Conservation (phyloP, 2,329 filamentous ascomycete genomes). For the Aspergillus sojae region DNA sequence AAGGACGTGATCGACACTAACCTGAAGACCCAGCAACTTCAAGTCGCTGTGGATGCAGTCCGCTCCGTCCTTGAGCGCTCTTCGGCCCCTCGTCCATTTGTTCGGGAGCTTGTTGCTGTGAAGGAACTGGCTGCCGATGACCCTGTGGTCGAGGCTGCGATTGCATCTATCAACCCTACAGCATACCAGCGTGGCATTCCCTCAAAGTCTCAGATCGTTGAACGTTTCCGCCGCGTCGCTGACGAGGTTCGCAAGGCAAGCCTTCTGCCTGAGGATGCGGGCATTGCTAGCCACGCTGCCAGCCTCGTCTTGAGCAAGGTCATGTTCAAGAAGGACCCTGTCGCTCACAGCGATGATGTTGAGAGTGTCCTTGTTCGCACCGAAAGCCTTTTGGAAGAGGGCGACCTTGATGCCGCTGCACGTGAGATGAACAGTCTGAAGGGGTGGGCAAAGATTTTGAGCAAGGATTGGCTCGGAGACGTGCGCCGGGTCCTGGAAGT, state of each 20-base stretch:
- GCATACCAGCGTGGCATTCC: conserved; percentile 93
- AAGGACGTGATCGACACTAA: conserved; percentile 88
- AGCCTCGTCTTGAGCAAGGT: conserved; percentile 89
- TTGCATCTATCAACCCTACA: conserved; percentile 90
- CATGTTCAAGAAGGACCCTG: conserved; percentile 90
- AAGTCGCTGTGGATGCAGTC: conserved; percentile 93
- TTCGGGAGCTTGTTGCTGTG: conserved; percentile 88
- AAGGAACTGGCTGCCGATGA: conserved; percentile 88
- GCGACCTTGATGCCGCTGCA: conserved; percentile 85
- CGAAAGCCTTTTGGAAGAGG: conserved; percentile 88
- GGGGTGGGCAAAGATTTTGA: conserved; percentile 94
- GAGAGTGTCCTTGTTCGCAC: conserved; percentile 90
- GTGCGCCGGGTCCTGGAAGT: conserved; percentile 92
- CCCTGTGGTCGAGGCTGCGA: conserved; percentile 85
- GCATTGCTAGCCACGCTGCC: conserved; percentile 90
- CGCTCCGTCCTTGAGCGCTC: conserved; percentile 78
- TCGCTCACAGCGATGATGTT: conserved; percentile 83
- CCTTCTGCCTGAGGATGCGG: conserved; percentile 88
- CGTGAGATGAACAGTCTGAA: conserved; percentile 91
- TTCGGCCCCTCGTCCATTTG: conserved; percentile 77
- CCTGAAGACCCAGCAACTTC: conserved; percentile 91
- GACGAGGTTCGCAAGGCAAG: conserved; percentile 91
- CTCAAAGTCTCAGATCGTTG: conserved; percentile 81
- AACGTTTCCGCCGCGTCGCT: conserved; percentile 92
- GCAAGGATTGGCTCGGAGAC: conserved; percentile 90